Evolutionary conservation across 805 yeast species (phyloP).

Genomic region (Yarrowia keelungensis): DNA sequence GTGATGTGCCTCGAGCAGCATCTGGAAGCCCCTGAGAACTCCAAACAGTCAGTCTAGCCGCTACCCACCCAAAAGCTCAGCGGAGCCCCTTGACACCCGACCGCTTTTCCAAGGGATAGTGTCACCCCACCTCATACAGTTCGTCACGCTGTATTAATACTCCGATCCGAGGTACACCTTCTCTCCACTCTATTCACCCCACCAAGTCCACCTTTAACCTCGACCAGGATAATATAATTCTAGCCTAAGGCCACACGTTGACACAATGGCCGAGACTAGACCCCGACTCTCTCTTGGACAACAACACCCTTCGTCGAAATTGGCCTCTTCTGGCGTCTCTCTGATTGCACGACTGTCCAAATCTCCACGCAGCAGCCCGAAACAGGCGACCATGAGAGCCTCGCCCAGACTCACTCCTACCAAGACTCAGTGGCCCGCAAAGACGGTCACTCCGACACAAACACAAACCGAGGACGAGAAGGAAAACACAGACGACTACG

Average conservation of each 20-base stretch:
- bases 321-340: constrained; percentile 14
- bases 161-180: not conserved
- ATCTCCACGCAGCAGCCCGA: constrained; percentile 21
- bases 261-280: constrained; percentile 23
- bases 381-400: constrained; percentile 7
- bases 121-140: constrained; percentile 13
- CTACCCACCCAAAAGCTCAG: constrained; percentile 8
- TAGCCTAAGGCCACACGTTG: constrained; percentile 7
- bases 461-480: constrained; percentile 9
- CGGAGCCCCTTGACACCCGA: not conserved
- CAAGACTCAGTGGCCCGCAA: not conserved
- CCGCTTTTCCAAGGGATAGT: not conserved
- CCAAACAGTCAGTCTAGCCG: constrained; percentile 8
- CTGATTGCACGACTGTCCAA: constrained; percentile 24
- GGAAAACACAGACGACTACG: constrained; percentile 14
- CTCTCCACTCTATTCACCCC: not conserved
- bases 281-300: constrained; percentile 9
- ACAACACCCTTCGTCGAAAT: constrained; percentile 4
- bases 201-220: constrained; percentile 5
- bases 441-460: constrained; percentile 6
- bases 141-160: not conserved
- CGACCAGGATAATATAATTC: constrained; percentile 10
- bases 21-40: constrained; percentile 15
- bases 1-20: constrained; percentile 36
- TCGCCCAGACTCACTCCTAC: constrained; percentile 12